Evolutionary conservation across 1,284 basidiomycete genomes (phyloP), one percentile per base, ranked within the genome.

Genomic region (Blastosporella zonata): DNA sequence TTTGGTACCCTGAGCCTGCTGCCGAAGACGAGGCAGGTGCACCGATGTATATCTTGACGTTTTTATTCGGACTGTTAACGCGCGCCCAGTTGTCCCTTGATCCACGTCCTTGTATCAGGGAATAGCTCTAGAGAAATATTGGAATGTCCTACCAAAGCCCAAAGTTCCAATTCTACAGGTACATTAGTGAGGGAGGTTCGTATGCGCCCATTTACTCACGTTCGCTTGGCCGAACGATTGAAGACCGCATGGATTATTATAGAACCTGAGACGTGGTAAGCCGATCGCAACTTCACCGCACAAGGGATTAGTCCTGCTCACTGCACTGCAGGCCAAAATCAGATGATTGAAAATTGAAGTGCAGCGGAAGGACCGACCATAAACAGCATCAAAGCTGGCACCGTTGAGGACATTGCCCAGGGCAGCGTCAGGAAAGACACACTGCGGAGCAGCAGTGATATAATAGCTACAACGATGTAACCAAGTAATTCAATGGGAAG

Each of bases 1-100:
- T 57, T 25, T 78, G 71, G 59, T 78, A 83, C 3, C 81, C 79
- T n/a, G 71, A 69, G 2, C 81, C 80, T 23, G 79, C 77, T n/a
- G 81, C 78, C 3, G 70, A 70, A 43, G 65, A 68, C n/a, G 78
- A 77, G 8, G 75, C 81, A 21, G 79, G 79, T 10, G 79, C 78
- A 34, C 80, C 82, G 38, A 84, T 69, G 65, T 77, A 84, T 17
- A 85, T 67, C 62, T 81, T 81, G 27, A 81, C 79, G 53, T 81
- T 74, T 39, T 69, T 70, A 63, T 84, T 82, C 1, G 75, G 75
- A 55, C 76, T 80, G 10, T 71, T 67, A 1, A 65, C 71, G 23
- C 74, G 72, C 28, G 81, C 79, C 81, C 81, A 84, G 55, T 76
- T 67, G 54, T 84, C 80, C 81, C 81, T 80, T 46, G 2, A 43